phyloP scores from a whole-genome alignment of 208 protist species.

The Angomonas desouzai region DNA sequence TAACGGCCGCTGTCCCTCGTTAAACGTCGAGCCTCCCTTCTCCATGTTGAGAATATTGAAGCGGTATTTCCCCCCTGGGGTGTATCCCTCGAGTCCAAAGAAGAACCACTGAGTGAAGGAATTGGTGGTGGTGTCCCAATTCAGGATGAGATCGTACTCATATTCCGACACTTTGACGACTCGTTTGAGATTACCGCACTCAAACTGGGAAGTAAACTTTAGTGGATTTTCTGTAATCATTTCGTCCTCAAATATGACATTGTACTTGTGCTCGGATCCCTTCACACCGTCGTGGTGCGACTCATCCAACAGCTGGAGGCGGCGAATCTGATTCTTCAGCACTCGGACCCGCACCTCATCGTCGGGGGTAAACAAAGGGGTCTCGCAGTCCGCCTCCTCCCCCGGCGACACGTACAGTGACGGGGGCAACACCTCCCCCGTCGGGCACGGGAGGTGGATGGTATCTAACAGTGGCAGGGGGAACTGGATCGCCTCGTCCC shows the following conservation, averaged over 20 bases:
- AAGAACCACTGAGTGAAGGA: conserved; percentile 98
- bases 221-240: conserved; percentile 26
- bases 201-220: conserved; percentile 91
- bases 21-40: conserved; percentile 93
- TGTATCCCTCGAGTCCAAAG: conserved; percentile 81
- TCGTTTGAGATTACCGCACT: conserved; percentile 93
- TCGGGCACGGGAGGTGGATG: conserved; percentile 40
- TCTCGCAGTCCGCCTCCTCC: background rate
- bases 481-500: background rate
- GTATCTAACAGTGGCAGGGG: conserved; percentile 16
- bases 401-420: background rate
- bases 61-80: conserved; percentile 69
- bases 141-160: conserved; percentile 95
- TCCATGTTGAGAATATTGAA: conserved; percentile 98
- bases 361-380: conserved; percentile 28
- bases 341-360: conserved; percentile 35
- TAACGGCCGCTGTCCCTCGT: conserved; percentile 92
- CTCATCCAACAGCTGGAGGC: conserved; percentile 31
- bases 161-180: conserved; percentile 75
- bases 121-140: conserved; percentile 92
- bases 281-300: conserved; percentile 32
- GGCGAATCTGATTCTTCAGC: conserved; percentile 56
- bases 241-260: conserved; percentile 21
- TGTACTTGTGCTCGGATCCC: conserved; percentile 19
- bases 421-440: conserved; percentile 35